Evolutionary conservation across 2,329 filamentous ascomycete species (phyloP), one percentile per base, ranked within the genome.

Genomic region (Remersonia thermophila): DNA sequence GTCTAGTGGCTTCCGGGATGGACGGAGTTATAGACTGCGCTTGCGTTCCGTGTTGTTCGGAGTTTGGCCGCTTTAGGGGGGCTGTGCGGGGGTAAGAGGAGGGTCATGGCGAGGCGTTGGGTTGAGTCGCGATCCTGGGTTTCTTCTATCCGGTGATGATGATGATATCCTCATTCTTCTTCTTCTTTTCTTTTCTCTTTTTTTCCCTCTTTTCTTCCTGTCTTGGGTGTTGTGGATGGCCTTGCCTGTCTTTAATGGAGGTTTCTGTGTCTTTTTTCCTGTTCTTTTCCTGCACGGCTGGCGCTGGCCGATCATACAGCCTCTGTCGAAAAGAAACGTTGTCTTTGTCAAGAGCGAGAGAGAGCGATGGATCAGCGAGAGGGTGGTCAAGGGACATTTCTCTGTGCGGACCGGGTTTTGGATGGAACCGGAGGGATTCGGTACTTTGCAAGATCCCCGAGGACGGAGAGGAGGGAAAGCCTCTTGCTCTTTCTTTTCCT

Each of bases 271-370:
- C 10, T 16, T 25, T 18, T 43, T 32, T 36, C 27, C 23, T 23
- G 33, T 35, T 31, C 11, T 26, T 38, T 27, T 37, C 26, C 27
- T 38, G 13, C 35, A n/a, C 36, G 35, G 34, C 37, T 27, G 41
- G 38, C 38, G 39, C 39, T 27, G 40, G 33, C 39, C 36, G 36
- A 30, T 13, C 33, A 38, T 30, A 33, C 33, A 37, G 34, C 33
- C 33, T 27, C 36, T 23, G 20, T 23, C 20, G 20, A 23, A 23
- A 23, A 23, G 9, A 23, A 23, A 23, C 5, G 20, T 23, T 23
- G 5, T 9, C 20, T 23, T 23, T 23, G 20, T 23, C 20, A 9
- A 23, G 20, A 9, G 20, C 9, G 5, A 9, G 20, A 23, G n/a
- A 23, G 20, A 23, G 20, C 5, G 20, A 23, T 23, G 20, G n/a